phyloP scores from a whole-genome alignment of 2,329 filamentous ascomycete species.

The Drechslerella dactyloides region DNA sequence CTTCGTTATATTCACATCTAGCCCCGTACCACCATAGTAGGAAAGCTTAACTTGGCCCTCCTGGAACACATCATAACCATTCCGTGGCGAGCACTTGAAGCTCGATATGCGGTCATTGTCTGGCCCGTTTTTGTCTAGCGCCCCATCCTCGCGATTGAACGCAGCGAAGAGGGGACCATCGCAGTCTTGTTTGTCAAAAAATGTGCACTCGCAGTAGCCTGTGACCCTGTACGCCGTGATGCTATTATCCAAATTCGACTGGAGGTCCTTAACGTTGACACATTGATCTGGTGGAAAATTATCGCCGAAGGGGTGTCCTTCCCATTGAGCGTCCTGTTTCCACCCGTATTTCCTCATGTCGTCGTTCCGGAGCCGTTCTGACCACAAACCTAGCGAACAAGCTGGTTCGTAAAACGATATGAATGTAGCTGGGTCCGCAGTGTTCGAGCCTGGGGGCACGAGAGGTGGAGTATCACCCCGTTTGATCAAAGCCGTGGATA shows the following conservation, averaged over 20 bases:
- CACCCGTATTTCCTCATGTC: no score
- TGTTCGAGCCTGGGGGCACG: no score
- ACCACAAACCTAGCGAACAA: no score
- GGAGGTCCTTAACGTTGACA: not conserved
- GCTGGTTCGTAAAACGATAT: no score
- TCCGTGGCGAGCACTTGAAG: constrained; percentile 5
- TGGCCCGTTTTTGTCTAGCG: constrained; percentile 1
- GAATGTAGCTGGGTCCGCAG: no score
- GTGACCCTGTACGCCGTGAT: constrained; percentile 3
- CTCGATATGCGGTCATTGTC: constrained; percentile 23
- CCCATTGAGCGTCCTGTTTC: no score
- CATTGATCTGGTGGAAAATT: no score
- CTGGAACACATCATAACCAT: not conserved
- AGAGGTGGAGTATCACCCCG: no score
- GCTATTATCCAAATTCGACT: not conserved
- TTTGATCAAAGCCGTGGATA: no score
- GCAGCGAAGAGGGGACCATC: constrained; percentile 1
- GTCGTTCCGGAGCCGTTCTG: no score
- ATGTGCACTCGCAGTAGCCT: constrained; percentile 34
- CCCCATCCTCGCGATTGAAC: constrained; percentile 25
- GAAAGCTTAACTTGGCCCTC: constrained; percentile 7
- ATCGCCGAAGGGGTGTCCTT: no score
- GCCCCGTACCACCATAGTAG: not conserved
- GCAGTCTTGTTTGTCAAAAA: constrained; percentile 12
- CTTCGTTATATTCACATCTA: no score